A percentile compares a stretch with the other conserved stretches of the same genome.
Evolutionary conservation across 805 yeast genomes (phyloP).

Genomic region (Kluyveromyces nonfermentans): DNA sequence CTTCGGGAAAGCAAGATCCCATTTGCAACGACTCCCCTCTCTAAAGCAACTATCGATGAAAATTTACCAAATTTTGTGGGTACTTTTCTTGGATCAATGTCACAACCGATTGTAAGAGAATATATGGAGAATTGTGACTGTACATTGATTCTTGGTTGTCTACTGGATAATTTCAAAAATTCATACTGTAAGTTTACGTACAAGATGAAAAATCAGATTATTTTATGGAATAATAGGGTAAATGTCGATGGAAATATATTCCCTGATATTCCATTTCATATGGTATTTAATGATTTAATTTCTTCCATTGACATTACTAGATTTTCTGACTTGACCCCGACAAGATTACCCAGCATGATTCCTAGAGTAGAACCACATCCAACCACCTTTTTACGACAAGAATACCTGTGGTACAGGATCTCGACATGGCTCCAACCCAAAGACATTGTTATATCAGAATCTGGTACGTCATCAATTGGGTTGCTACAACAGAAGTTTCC

Average conservation of each 20-base stretch:
- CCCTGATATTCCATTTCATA: slow-evolving; percentile 47
- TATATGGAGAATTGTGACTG: slow-evolving; percentile 48
- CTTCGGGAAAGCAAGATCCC: slow-evolving; percentile 40
- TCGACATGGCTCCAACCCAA: slow-evolving; percentile 44
- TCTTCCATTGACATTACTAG: slow-evolving; percentile 23
- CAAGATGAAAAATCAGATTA: slow-evolving; percentile 44
- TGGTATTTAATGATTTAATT: slow-evolving; percentile 25
- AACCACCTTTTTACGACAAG: slow-evolving; percentile 29
- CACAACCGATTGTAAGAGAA: slow-evolving; percentile 37
- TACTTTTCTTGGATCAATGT: slow-evolving; percentile 50
- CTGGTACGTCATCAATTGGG: slow-evolving; percentile 60
- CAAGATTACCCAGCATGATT: slow-evolving; percentile 14
- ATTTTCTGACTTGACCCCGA: slow-evolving; percentile 8
- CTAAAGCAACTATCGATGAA: slow-evolving; percentile 59
- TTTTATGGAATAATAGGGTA: slow-evolving; percentile 47
- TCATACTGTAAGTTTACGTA: slow-evolving; percentile 47
- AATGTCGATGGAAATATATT: slow-evolving; percentile 43
- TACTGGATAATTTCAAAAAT: slow-evolving; percentile 48
- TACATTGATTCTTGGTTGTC: slow-evolving; percentile 55
- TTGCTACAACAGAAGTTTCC: slow-evolving; percentile 50
- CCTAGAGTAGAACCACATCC: slow-evolving; percentile 17
- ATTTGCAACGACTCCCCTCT: slow-evolving; percentile 47
- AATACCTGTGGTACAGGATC: slow-evolving; percentile 43
- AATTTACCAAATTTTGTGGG: slow-evolving; percentile 47
- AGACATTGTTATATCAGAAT: slow-evolving; percentile 52